These are phyloP conservation scores for Xylaria flabelliformis DNA, from an alignment of 495 filamentous ascomycete species.

Conservation along the genomic window DNA sequence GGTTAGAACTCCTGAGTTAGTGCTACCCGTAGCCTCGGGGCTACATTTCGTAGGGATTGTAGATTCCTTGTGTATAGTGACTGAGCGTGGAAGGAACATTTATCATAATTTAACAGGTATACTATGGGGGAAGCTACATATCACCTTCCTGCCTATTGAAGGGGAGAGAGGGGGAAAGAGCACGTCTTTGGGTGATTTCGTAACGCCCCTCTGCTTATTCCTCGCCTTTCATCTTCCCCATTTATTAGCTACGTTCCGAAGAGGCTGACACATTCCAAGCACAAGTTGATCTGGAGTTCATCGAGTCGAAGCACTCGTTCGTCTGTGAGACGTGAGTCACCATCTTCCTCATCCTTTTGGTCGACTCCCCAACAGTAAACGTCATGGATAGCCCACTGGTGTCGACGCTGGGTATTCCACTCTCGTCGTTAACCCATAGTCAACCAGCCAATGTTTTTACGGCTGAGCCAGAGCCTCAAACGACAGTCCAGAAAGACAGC, in stretches of 20 bases:
- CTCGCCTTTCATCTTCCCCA: neutral
- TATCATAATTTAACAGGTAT: neutral
- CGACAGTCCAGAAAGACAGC: neutral
- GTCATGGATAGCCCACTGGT: conserved; percentile 1
- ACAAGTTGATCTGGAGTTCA: neutral
- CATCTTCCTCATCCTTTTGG: neutral
- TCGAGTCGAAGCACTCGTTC: neutral
- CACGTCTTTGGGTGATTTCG: neutral
- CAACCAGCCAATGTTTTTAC: neutral
- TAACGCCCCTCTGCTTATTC: neutral
- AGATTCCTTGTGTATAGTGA: neutral
- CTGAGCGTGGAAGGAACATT: conserved; percentile 1
- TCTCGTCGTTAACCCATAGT: neutral
- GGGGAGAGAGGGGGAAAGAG: neutral
- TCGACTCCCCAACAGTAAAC: neutral
- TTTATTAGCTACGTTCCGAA: neutral
- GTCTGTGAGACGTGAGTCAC: neutral
- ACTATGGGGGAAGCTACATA: neutral
- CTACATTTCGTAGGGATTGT: neutral
- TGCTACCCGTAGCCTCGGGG: no score
- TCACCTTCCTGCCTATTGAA: neutral
- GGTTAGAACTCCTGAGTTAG: neutral
- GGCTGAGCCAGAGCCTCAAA: neutral
- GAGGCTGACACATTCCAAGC: neutral
- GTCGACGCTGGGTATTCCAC: neutral